These are phyloP conservation scores for Pseudogymnoascus sp. DNA, from an alignment of 2,329 filamentous ascomycete species.

Conservation along the genomic window DNA sequence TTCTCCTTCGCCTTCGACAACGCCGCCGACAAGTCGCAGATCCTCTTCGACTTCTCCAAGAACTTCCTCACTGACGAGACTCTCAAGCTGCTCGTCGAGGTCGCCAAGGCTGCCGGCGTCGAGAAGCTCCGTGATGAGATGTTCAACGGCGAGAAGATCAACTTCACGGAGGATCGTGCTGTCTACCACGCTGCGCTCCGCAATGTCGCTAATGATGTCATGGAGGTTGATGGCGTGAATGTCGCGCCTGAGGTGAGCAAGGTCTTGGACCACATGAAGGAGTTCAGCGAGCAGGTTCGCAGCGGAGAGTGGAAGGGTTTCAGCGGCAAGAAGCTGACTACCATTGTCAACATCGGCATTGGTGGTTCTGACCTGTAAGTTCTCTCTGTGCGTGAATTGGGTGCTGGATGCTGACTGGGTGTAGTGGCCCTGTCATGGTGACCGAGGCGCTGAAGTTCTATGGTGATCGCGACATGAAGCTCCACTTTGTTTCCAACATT, in stretches of 20 bases:
- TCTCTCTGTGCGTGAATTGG: not conserved
- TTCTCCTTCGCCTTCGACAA: conserved; percentile 81
- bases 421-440: conserved; percentile 94
- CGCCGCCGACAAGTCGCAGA: conserved; percentile 70
- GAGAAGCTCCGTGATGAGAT: conserved; percentile 94
- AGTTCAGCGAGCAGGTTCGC: conserved; percentile 90
- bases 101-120: conserved; percentile 83
- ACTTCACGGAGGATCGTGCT: conserved; percentile 94
- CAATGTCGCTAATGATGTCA: conserved; percentile 75
- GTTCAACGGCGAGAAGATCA: conserved; percentile 98
- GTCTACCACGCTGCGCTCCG: conserved; percentile 93
- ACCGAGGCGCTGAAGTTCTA: conserved; percentile 96
- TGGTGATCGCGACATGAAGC: conserved; percentile 72
- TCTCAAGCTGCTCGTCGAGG: conserved; percentile 73
- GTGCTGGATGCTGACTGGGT: not conserved
- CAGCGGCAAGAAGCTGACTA: conserved; percentile 95
- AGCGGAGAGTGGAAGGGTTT: conserved; percentile 96
- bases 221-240: conserved; percentile 82
- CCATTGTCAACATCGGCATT: conserved; percentile 95
- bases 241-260: conserved; percentile 90
- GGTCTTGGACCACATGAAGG: conserved; percentile 95
- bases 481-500: conserved; percentile 99
- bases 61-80: conserved; percentile 96
- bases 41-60: conserved; percentile 98
- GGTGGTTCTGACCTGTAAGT: conserved; percentile 95